These are phyloP conservation scores for Leccinum uliginosum DNA, from an alignment of 768 basidiomycete genomes.

Conservation along the genomic window DNA sequence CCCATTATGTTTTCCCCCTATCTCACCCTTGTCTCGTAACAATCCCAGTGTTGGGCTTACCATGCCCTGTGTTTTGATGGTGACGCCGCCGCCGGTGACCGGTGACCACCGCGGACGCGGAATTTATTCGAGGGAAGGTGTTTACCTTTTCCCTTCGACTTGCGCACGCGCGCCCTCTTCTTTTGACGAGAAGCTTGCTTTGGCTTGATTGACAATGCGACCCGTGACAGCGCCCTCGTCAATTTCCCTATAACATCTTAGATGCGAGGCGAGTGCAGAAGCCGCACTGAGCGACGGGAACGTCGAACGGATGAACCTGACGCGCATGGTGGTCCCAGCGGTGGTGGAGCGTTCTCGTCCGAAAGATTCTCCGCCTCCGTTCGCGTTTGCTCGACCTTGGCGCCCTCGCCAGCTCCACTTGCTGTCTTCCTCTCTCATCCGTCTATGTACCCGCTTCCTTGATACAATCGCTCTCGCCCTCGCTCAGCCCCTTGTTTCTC, in stretches of 20 bases:
- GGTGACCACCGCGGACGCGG: constrained; percentile 73
- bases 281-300: constrained; percentile 34
- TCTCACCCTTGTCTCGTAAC: constrained; percentile 68
- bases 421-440: constrained; percentile 59
- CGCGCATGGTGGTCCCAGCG: constrained; percentile 66
- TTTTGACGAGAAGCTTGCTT: constrained; percentile 38
- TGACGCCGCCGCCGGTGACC: constrained; percentile 52
- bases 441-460: constrained; percentile 72
- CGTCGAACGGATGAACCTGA: constrained; percentile 60
- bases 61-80: constrained; percentile 52
- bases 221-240: constrained; percentile 60
- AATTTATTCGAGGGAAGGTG: constrained; percentile 71
- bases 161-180: constrained; percentile 29
- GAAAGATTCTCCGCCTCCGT: constrained; percentile 29
- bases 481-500: constrained; percentile 47
- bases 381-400: constrained; percentile 19
- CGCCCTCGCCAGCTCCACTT: constrained; percentile 41
- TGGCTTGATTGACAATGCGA: constrained; percentile 65
- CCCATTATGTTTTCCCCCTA: constrained; percentile 31
- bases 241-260: constrained; percentile 57
- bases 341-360: constrained; percentile 49
- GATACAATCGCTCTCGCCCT: constrained; percentile 63
- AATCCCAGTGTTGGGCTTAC: constrained; percentile 61
- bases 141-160: constrained; percentile 46
- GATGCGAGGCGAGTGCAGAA: constrained; percentile 32